Evolutionary conservation across 176 grass and related monocot genomes (phyloP).

Genomic region (Phoenix roebelenii): DNA sequence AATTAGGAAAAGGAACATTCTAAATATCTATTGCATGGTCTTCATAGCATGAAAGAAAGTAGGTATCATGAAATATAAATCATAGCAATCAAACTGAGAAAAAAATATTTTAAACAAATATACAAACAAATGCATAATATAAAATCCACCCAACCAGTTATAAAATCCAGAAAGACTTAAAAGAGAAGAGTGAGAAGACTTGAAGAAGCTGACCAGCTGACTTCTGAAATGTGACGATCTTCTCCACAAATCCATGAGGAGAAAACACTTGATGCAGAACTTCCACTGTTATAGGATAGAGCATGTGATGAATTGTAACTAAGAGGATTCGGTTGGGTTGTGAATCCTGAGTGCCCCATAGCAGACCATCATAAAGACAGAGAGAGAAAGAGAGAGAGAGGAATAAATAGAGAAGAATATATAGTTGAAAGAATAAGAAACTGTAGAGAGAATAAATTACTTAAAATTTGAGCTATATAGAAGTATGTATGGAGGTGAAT

Average conservation of each 20-base stretch:
- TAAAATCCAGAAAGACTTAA: too few species aligned
- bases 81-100: too few species aligned
- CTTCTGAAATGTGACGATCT: constrained; percentile 99
- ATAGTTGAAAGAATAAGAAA: constrained; percentile 38
- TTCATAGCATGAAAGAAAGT: background rate
- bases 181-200: constrained; percentile 19
- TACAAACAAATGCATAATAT: too few species aligned
- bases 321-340: constrained; percentile 98
- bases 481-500: too few species aligned
- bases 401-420: constrained; percentile 55
- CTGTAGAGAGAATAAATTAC: constrained; percentile 33
- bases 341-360: constrained; percentile 69
- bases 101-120: too few species aligned
- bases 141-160: too few species aligned
- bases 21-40: constrained; percentile 12
- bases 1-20: background rate
- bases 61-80: too few species aligned
- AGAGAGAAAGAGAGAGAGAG: too few species aligned
- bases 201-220: constrained; percentile 72
- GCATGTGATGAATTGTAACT: constrained; percentile 98
- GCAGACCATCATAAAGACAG: constrained; percentile 26
- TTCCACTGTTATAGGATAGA: constrained; percentile 99
- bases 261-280: constrained; percentile 98
- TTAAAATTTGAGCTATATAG: background rate
- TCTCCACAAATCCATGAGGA: constrained; percentile 95